These are phyloP conservation scores for Ciborinia camelliae DNA, from an alignment of 2,329 filamentous ascomycete genomes.

Conservation along the genomic window DNA sequence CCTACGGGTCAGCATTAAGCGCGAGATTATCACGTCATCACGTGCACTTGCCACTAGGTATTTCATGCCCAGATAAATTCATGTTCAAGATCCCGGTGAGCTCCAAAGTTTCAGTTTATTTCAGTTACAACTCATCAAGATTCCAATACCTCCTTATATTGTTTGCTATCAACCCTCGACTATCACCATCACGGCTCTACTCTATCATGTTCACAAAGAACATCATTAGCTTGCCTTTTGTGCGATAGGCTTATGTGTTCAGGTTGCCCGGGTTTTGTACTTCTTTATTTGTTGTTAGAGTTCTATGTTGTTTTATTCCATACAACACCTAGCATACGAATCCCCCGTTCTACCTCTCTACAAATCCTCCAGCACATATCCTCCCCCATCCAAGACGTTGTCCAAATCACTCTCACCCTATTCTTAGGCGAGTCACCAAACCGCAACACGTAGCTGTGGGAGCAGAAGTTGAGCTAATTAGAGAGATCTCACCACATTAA, in stretches of 20 bases:
- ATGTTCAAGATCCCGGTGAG: not conserved
- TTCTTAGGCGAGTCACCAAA: not conserved
- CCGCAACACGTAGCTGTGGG: not conserved
- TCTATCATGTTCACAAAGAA: not conserved
- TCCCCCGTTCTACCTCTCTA: no score
- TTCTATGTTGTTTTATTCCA: no score
- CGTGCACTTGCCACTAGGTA: not conserved
- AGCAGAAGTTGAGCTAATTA: not conserved
- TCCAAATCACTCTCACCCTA: not conserved
- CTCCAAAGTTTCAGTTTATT: not conserved
- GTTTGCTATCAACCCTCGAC: no score
- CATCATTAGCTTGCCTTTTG: not conserved
- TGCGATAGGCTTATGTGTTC: not conserved
- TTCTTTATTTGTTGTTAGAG: no score
- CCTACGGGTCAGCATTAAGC: slow-evolving; percentile 2
- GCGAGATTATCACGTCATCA: slow-evolving; percentile 3
- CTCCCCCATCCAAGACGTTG: not conserved
- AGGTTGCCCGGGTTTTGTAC: slow-evolving; percentile 4
- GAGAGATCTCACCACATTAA: slow-evolving; percentile 13
- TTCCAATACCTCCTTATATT: not conserved
- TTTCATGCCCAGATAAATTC: not conserved
- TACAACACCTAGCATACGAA: no score
- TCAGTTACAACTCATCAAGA: no score
- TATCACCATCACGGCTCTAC: no score
- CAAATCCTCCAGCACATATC: no score